Percentiles rank a stretch among this genome's conserved stretches.
phyloP scores from a whole-genome alignment of 108 stramenopile genomes.

The Phaeodactylum tricornutum region DNA sequence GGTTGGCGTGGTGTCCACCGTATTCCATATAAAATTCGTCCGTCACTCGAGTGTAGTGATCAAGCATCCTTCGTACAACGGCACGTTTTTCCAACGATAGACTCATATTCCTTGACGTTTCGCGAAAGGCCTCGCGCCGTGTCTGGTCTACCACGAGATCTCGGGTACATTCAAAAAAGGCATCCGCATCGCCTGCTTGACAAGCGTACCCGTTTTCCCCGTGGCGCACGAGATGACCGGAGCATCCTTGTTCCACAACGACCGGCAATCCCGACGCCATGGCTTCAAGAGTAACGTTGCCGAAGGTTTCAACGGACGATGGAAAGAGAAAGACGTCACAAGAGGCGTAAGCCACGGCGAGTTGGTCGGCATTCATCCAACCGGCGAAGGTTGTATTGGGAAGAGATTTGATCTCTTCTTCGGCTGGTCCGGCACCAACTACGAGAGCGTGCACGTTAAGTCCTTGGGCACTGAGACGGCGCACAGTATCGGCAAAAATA shows the following conservation, averaged over 20 bases:
- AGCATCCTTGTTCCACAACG: slow-evolving; percentile 62
- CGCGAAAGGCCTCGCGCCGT: slow-evolving; percentile 19
- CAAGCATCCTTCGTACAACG: slow-evolving; percentile 36
- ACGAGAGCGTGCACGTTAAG: slow-evolving; percentile 36
- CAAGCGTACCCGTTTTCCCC: slow-evolving; percentile 45
- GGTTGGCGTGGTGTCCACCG: slow-evolving; percentile 37
- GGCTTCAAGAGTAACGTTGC: slow-evolving; percentile 78
- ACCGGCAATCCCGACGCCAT: slow-evolving; percentile 76
- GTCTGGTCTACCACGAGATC: slow-evolving; percentile 24
- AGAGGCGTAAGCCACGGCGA: slow-evolving; percentile 52
- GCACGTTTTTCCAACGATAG: slow-evolving; percentile 27
- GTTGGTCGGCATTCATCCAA: slow-evolving; percentile 50
- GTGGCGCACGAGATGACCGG: slow-evolving; percentile 46
- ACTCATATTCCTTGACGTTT: slow-evolving; percentile 14
- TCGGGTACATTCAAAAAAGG: slow-evolving; percentile 30
- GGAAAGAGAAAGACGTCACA: slow-evolving; percentile 80
- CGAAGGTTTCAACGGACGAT: slow-evolving; percentile 74
- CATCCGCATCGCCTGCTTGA: slow-evolving; percentile 27
- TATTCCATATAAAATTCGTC: slow-evolving; percentile 37
- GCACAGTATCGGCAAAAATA: slow-evolving; percentile 38
- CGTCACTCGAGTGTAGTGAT: slow-evolving; percentile 35
- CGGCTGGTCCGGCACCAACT: slow-evolving; percentile 51
- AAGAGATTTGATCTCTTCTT: slow-evolving; percentile 27
- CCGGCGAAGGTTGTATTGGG: slow-evolving; percentile 46
- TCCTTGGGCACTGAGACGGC: slow-evolving; percentile 16